A percentile compares a stretch with the other conserved stretches of the same genome.
These are phyloP conservation scores for Leccinellum luteum DNA, from an alignment of 768 basidiomycete genomes.

Conservation along the genomic window DNA sequence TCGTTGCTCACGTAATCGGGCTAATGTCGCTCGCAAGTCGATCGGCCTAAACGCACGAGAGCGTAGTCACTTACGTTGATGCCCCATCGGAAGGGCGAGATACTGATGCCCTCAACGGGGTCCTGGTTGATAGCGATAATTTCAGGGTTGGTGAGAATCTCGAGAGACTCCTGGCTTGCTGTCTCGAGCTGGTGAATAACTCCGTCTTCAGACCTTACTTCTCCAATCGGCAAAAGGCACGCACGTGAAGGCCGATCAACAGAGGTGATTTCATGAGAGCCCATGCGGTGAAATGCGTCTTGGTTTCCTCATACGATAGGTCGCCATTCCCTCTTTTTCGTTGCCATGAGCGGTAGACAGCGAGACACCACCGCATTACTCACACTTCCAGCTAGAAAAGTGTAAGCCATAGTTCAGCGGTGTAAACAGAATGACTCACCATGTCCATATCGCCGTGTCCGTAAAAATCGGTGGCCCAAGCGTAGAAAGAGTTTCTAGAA, in stretches of 20 bases:
- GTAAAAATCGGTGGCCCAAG: constrained; percentile 63
- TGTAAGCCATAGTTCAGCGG: background rate
- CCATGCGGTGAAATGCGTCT: constrained; percentile 73
- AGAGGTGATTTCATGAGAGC: constrained; percentile 69
- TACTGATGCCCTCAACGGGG: constrained; percentile 54
- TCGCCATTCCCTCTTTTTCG: constrained; percentile 56
- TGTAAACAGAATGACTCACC: constrained; percentile 33
- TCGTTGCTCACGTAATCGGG: constrained; percentile 38
- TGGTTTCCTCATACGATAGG: constrained; percentile 59
- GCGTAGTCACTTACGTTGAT: constrained; percentile 46
- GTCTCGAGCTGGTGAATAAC: constrained; percentile 41
- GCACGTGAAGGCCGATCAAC: constrained; percentile 57
- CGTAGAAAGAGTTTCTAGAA: constrained; percentile 61
- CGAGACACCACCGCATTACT: constrained; percentile 8
- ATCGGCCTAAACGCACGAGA: background rate
- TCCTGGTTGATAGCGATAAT: constrained; percentile 72
- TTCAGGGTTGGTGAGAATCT: constrained; percentile 60
- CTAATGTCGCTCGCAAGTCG: constrained; percentile 13
- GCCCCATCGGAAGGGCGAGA: constrained; percentile 70
- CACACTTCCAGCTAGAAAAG: constrained; percentile 52
- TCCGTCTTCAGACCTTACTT: background rate
- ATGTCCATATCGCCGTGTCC: constrained; percentile 71
- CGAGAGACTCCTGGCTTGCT: constrained; percentile 48
- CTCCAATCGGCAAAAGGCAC: constrained; percentile 17
- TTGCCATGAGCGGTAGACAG: background rate